Conservation (phyloP, 208 protist species). For the Entamoeba histolytica region DNA sequence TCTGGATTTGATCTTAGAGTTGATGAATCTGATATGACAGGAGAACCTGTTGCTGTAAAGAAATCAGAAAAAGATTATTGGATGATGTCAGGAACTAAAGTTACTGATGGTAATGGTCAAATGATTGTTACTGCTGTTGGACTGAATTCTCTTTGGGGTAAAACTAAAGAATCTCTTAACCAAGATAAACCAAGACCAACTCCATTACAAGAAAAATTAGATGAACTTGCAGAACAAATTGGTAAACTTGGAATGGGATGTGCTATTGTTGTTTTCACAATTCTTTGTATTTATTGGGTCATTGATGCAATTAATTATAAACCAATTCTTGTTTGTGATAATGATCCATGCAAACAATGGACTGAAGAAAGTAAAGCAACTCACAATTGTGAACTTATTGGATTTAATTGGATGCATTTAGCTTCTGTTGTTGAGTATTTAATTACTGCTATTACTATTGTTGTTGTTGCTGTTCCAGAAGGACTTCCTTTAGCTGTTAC, state of each 20-base stretch:
- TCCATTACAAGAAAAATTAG: slow-evolving; percentile 63
- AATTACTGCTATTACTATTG: slow-evolving; percentile 68
- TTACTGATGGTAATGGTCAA: slow-evolving; percentile 32
- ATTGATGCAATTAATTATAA: background rate
- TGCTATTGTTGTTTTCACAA: slow-evolving; percentile 49
- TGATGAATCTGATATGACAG: slow-evolving; percentile 71
- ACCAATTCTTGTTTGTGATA: background rate
- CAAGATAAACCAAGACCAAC: slow-evolving; percentile 47
- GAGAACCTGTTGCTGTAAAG: slow-evolving; percentile 61
- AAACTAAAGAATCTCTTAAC: slow-evolving; percentile 31
- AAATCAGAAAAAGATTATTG: slow-evolving; percentile 50
- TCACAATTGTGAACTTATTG: background rate
- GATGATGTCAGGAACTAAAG: slow-evolving; percentile 58
- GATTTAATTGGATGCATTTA: background rate
- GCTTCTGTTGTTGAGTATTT: slow-evolving; percentile 47
- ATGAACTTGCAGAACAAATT: slow-evolving; percentile 52
- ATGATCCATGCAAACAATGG: background rate
- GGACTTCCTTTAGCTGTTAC: slow-evolving; percentile 81
- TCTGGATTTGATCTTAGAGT: slow-evolving; percentile 45
- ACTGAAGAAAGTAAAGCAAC: too few species aligned
- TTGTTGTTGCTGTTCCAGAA: slow-evolving; percentile 84
- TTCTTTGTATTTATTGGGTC: background rate
- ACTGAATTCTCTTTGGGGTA: slow-evolving; percentile 52
- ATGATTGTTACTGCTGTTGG: slow-evolving; percentile 59
- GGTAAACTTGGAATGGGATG: slow-evolving; percentile 53